Evolutionary conservation across 192 early-diverging fungal genomes (phyloP).

Genomic region (Coemansia biformis): DNA sequence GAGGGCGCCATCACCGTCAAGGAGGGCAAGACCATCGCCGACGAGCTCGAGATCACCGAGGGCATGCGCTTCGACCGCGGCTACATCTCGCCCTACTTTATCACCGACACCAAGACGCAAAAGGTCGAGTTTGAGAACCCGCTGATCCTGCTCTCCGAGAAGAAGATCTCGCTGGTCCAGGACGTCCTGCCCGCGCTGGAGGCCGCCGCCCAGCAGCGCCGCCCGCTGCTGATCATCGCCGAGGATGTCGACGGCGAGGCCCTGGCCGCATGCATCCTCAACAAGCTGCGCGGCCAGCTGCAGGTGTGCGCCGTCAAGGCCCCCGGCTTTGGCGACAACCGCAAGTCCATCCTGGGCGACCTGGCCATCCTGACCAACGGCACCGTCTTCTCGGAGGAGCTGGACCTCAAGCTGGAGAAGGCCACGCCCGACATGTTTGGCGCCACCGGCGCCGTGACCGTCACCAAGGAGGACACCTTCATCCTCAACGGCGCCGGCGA

Average conservation of each 20-base stretch:
- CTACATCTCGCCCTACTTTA: slow-evolving; percentile 99
- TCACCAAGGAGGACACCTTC: slow-evolving; percentile 99
- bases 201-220: slow-evolving; percentile 86
- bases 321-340: slow-evolving; percentile 99
- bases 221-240: slow-evolving; percentile 94
- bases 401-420: slow-evolving; percentile 96
- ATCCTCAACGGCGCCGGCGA: slow-evolving; percentile 92
- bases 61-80: slow-evolving; percentile 99
- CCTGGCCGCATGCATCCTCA: slow-evolving; percentile 97
- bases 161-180: slow-evolving; percentile 94
- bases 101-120: slow-evolving; percentile 96
- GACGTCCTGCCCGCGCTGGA: slow-evolving; percentile 97
- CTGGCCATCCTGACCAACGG: slow-evolving; percentile 94
- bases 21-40: slow-evolving; percentile 99
- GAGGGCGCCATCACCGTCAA: slow-evolving; percentile 99
- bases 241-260: slow-evolving; percentile 99
- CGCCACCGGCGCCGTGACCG: slow-evolving; percentile 76
- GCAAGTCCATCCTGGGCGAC: slow-evolving; percentile 97
- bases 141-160: slow-evolving; percentile 94
- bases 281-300: slow-evolving; percentile 98
- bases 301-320: slow-evolving; percentile 98
- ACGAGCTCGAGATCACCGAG: slow-evolving; percentile 99
- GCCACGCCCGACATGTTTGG: slow-evolving; percentile 88
- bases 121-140: slow-evolving; percentile 99
- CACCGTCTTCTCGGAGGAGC: slow-evolving; percentile 95